phyloP scores from a whole-genome alignment of 306 rosid species.

The Erythrophleum fordii region DNA sequence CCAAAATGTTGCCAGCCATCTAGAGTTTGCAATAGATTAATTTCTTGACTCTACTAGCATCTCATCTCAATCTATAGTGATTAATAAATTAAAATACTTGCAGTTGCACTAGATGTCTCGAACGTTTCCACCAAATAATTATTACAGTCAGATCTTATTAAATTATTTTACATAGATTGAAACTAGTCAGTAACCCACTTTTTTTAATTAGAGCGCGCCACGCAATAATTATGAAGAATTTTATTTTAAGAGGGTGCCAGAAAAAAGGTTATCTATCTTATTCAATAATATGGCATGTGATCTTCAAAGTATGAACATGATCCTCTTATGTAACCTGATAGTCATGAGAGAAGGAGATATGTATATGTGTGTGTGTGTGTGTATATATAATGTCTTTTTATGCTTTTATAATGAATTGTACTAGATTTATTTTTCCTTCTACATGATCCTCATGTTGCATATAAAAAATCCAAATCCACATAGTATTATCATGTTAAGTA shows the following conservation, averaged over 20 bases:
- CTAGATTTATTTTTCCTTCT: background rate
- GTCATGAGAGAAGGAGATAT: too few relatives aligned
- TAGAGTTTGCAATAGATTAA: slow-evolving; percentile 4
- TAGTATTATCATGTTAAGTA: background rate
- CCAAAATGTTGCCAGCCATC: slow-evolving; percentile 24
- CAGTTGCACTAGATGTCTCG: slow-evolving; percentile 33
- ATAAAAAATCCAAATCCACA: background rate
- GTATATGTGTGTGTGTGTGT: too few relatives aligned
- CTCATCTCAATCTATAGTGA: background rate
- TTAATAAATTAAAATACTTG: background rate
- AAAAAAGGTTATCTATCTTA: background rate
- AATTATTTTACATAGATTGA: background rate
- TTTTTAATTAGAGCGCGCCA: background rate
- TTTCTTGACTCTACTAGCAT: background rate
- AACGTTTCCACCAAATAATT: background rate
- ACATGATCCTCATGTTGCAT: slow-evolving; percentile 8
- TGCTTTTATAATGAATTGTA: too few relatives aligned
- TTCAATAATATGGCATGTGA: slow-evolving; percentile 7
- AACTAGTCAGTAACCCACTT: background rate
- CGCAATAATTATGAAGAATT: slow-evolving; percentile 29
- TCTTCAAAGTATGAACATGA: background rate
- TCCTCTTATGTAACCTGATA: background rate
- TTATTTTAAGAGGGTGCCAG: slow-evolving; percentile 10
- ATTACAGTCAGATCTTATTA: background rate
- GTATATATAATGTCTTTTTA: too few relatives aligned